Evolutionary conservation across 495 filamentous ascomycete species (phyloP).

Genomic region (Neurospora sp.): DNA sequence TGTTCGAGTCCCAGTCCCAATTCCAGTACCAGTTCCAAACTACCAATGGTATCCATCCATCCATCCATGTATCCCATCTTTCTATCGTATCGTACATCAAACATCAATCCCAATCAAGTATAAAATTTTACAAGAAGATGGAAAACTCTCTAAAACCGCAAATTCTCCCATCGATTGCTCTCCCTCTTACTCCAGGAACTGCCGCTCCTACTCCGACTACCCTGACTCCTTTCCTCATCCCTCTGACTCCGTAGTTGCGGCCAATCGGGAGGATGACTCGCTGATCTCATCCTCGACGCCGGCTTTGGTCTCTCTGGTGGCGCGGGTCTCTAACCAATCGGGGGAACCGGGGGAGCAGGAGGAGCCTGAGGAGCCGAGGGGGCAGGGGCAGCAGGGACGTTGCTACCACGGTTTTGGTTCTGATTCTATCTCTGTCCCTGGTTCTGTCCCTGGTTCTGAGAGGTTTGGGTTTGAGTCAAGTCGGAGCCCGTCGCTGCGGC

Average conservation of each 20-base stretch:
- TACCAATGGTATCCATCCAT: background rate
- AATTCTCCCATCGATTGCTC: background rate
- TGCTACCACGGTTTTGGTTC: background rate
- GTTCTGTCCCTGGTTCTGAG: background rate
- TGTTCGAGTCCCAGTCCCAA: background rate
- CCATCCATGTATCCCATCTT: background rate
- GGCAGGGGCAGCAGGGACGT: background rate
- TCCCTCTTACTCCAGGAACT: background rate
- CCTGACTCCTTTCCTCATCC: background rate
- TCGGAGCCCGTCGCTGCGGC: background rate
- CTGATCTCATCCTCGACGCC: background rate
- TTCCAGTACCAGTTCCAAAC: background rate
- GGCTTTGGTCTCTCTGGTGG: background rate
- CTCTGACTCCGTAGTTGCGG: background rate
- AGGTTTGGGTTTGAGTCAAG: background rate
- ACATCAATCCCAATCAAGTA: background rate
- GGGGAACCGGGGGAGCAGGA: background rate
- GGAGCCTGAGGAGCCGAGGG: background rate
- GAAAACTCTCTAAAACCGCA: background rate
- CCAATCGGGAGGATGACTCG: background rate
- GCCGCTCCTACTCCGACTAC: background rate
- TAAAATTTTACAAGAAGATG: background rate
- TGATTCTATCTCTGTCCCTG: background rate
- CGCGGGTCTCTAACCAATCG: background rate
- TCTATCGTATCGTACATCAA: background rate